Base-by-base conservation (phyloP, 2,329 filamentous ascomycete genomes). In the Penicillium palitans region DNA sequence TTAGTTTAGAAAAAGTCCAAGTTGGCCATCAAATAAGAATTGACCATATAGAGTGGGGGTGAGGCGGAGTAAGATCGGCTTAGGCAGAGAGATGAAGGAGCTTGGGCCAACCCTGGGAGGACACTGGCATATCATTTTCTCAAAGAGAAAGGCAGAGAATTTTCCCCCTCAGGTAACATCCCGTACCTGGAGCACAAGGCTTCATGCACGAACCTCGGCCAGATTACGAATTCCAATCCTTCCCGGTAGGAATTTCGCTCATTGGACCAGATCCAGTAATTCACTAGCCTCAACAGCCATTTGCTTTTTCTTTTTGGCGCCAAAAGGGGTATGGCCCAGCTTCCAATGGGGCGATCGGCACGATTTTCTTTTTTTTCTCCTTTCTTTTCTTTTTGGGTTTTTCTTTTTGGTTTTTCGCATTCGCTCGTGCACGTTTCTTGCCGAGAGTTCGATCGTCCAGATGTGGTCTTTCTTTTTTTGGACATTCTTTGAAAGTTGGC, bases 21-120 rank as follows among this genome's bases (percentile, higher is more conserved):
- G 41, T 24, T 52, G 15, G 8, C 44, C 49, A 61, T 58, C 58
- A 55, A 59, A 55, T 63, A 53, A 60, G 59, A 29, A 37, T 25
- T 24, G 53, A 42, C 51, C 50, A 51, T 55, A 55, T 41, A 33
- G 58, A 66, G 65, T 63, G 65, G 64, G 59, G 66, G 50, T 33
- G 60, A 63, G 66, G 66, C 61, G 60, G 65, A 68, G 66, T 62
- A 65, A 62, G 66, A 72, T 71, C 68, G 64, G 62, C 69, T 64
- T 67, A 59, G 62, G 63, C 61, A 60, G 55, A 37, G 37, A 60
- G 60, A 68, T 54, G 58, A 53, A 68, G 68, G 62, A 72, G 70
- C 70, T 73, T 70, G 68, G 70, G 61, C 72, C 69, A 73, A 5
- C 25, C 25, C 25, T 25, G 25, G 25, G 25, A 24, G 40, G 40